Conservation (phyloP, 331 rosid species). For the Arachis monticola region DNA sequence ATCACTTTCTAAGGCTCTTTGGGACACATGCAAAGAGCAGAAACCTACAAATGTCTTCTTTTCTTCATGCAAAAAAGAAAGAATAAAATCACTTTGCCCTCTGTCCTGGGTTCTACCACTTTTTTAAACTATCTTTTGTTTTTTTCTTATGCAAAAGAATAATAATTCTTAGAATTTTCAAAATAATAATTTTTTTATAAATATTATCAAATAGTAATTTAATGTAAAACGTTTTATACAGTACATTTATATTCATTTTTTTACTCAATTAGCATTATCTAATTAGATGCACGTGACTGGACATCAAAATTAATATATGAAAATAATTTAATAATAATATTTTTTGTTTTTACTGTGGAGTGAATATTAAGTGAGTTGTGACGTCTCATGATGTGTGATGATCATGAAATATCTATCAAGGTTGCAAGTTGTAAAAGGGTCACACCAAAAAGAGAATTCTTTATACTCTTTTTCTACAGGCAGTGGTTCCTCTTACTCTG, state of each 20-base stretch:
- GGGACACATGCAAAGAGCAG: slow-evolving; percentile 53
- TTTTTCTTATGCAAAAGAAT: too few species aligned
- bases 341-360: too few species aligned
- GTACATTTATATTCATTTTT: too few species aligned
- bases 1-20: slow-evolving; percentile 51
- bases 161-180: too few species aligned
- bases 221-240: too few species aligned
- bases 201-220: too few species aligned
- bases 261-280: too few species aligned
- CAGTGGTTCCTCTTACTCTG: not conserved
- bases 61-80: slow-evolving; percentile 71
- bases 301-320: too few species aligned
- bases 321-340: too few species aligned
- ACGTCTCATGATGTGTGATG: slow-evolving; percentile 33
- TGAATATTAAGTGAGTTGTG: not conserved
- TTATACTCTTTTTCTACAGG: not conserved
- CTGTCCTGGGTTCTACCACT: slow-evolving; percentile 25
- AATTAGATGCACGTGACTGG: too few species aligned
- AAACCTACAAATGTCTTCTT: slow-evolving; percentile 63
- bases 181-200: too few species aligned
- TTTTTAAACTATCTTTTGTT: too few species aligned
- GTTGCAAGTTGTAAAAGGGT: slow-evolving; percentile 31
- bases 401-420: slow-evolving; percentile 42
- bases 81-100: slow-evolving; percentile 56
- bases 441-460: not conserved